A percentile compares a stretch with the other conserved stretches of the same genome.
phyloP scores from a whole-genome alignment of 2,329 filamentous ascomycete genomes.

The Botrytis sinoallii region DNA sequence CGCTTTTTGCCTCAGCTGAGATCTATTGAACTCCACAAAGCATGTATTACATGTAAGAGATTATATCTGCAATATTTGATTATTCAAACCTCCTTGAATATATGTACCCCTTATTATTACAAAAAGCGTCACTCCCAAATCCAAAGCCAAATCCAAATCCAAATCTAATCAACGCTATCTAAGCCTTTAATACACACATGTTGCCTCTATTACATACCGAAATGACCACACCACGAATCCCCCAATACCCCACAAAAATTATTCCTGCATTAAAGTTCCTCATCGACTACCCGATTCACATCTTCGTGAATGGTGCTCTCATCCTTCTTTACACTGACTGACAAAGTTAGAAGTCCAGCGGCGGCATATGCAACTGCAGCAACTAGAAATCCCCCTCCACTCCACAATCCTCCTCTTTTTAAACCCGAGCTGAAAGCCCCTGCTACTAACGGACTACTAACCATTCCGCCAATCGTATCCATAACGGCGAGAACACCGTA shows the following conservation, averaged over 20 bases:
- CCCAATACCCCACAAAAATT: neutral
- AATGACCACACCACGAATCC: neutral
- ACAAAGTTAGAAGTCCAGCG: slow-evolving; percentile 1
- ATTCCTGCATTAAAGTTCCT: neutral
- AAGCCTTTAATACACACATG: neutral
- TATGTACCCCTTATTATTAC: neutral
- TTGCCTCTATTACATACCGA: neutral
- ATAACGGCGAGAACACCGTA: slow-evolving; percentile 52
- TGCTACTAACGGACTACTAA: slow-evolving; percentile 47
- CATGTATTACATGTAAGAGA: too few relatives aligned
- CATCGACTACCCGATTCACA: neutral
- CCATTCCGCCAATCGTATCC: slow-evolving; percentile 48
- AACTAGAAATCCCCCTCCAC: slow-evolving; percentile 49
- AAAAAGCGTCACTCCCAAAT: neutral
- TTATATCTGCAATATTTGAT: neutral
- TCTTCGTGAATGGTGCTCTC: neutral
- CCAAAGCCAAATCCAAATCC: too few relatives aligned
- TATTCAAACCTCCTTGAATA: neutral
- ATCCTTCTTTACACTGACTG: slow-evolving; percentile 10
- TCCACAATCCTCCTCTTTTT: slow-evolving; percentile 46
- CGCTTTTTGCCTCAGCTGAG: neutral
- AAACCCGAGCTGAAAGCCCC: slow-evolving; percentile 47
- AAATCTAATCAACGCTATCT: neutral
- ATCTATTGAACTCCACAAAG: too few relatives aligned
- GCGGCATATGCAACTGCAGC: neutral